Base-by-base conservation (phyloP, 805 yeast species). In the Spathaspora boniae region DNA sequence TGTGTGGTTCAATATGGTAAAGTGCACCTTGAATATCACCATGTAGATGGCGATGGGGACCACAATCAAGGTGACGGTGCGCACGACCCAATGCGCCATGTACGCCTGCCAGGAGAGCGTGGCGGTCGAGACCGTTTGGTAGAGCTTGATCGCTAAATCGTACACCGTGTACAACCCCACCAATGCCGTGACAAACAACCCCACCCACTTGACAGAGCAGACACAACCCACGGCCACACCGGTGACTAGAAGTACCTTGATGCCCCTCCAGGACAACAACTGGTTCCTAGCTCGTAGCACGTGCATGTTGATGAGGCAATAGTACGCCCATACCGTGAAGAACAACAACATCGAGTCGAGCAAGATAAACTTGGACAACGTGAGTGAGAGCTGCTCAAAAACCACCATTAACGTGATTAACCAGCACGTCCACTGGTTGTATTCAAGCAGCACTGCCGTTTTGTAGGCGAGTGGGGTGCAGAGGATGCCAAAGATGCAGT, bases 341-440 rank as follows among this genome's bases (percentile, higher is more conserved):
- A 89, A 82, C 44, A 88, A 69, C 33, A 93, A 76, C 78, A 88
- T 86, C 6, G 97, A 86, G 62, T 93, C 98, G 46, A 93, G 74
- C 40, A 93, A 68, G 47, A 93, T 93, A 56, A 93, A 87, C 57
- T 88, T 83, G 12, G 93, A 88, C 50, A 93, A 73, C 1, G 93
- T 84, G 41, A 86, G 80, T 51, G 86, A 87, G 1, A 95, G 79
- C 55, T 77, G 76, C 59, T 93, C 98, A 47, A 86, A 72, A 29
- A 83, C 62, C 27, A 84, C 87, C 89, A 87, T 80, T 38, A 86
- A 58, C 17, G 91, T 73, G 42, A 88, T 75, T 33, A 89, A 65
- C 83, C 95, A 87, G 17, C 82, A 78, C 2, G 91, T 75, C 28
- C 75, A 74, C 32, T 78, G 68, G 44, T 81, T 76, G 50, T 81